phyloP scores from a whole-genome alignment of 2,329 filamentous ascomycete species.

The Purpureocillium takamizusanense region DNA sequence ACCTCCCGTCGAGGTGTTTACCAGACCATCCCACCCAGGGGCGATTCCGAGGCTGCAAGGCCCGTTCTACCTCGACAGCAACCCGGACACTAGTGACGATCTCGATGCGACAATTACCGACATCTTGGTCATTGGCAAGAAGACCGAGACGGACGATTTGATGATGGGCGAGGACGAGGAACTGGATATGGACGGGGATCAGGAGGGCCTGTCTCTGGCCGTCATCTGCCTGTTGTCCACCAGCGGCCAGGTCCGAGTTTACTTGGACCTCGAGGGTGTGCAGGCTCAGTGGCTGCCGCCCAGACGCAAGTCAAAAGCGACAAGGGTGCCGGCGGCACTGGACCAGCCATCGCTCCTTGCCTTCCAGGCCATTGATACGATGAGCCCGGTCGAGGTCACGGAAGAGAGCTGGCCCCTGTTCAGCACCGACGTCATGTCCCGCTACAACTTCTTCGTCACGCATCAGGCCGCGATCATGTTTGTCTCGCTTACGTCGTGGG shows the following conservation, averaged over 20 bases:
- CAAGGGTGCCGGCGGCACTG: conserved; percentile 25
- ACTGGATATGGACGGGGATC: conserved; percentile 45
- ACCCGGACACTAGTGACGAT: conserved; percentile 48
- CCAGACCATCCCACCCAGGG: conserved; percentile 47
- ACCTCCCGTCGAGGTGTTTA: conserved; percentile 44
- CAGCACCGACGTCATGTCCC: conserved; percentile 49
- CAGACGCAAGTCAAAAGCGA: conserved; percentile 38
- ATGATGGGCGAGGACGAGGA: conserved; percentile 59
- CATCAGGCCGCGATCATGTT: conserved; percentile 51
- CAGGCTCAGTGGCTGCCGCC: conserved; percentile 59
- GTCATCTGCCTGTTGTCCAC: conserved; percentile 52
- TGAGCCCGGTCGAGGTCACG: conserved; percentile 43
- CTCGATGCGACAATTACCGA: conserved; percentile 49
- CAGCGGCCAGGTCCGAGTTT: conserved; percentile 52
- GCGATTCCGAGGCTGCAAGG: conserved; percentile 52
- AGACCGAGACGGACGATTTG: conserved; percentile 48
- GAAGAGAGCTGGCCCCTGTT: conserved; percentile 55
- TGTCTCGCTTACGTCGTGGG: conserved; percentile 52
- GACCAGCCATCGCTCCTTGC: conserved; percentile 43
- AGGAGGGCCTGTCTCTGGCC: conserved; percentile 50
- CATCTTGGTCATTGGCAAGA: conserved; percentile 54
- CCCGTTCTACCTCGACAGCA: conserved; percentile 48
- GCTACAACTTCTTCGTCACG: conserved; percentile 55
- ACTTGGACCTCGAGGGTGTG: conserved; percentile 51
- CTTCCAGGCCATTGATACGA: conserved; percentile 54